A percentile compares a stretch with the other conserved stretches of the same genome.
Conservation (phyloP, 768 basidiomycete genomes). For the Hygrocybe coccinea region DNA sequence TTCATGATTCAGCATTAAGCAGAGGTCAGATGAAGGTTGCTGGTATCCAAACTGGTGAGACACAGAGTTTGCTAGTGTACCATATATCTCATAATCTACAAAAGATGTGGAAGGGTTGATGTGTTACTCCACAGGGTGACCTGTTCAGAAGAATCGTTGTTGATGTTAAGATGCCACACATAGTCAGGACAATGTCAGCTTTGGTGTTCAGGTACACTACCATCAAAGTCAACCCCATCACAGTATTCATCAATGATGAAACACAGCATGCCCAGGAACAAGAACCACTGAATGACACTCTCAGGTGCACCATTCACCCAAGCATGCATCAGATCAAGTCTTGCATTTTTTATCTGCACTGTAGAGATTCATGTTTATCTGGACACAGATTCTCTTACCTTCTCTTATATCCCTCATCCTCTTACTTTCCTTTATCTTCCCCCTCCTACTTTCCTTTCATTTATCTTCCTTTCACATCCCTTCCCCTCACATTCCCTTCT, state of each 20-base stretch:
- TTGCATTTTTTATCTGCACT: not conserved
- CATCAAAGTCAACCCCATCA: not conserved
- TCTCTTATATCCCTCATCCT: no score
- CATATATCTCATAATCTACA: not conserved
- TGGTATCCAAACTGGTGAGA: not conserved
- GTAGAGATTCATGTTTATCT: no score
- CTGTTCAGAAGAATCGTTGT: not conserved
- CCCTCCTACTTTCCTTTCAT: no score
- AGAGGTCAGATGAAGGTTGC: not conserved
- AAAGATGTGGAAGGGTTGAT: not conserved
- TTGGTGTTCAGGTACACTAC: not conserved
- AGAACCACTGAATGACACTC: not conserved
- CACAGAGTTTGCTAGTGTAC: not conserved
- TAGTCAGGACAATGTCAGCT: not conserved
- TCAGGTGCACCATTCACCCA: not conserved
- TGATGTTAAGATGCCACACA: not conserved
- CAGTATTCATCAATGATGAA: not conserved
- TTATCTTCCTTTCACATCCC: no score
- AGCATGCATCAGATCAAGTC: not conserved
- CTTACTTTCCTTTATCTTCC: no score
- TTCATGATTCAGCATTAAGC: not conserved
- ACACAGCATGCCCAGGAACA: not conserved
- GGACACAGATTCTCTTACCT: no score
- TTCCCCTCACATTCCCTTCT: no score
- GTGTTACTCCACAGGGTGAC: not conserved